A percentile compares a stretch with the other conserved stretches of the same genome.
These are phyloP conservation scores for Eucalyptus microcorys DNA, from an alignment of 345 rosid genomes.

Conservation along the genomic window DNA sequence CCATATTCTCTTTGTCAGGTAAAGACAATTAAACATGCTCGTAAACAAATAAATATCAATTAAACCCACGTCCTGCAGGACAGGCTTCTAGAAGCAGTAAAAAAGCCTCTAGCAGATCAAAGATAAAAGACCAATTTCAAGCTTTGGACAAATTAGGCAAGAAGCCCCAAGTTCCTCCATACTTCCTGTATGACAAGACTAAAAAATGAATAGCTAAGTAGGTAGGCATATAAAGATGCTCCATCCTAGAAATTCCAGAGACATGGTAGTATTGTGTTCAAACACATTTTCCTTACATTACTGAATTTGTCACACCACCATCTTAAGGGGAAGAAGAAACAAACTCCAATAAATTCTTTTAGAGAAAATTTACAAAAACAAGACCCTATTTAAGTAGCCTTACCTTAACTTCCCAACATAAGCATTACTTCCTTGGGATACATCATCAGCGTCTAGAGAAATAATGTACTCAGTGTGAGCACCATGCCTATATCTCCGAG, in stretches of 20 bases:
- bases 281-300: not conserved
- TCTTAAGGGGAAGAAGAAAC: not conserved
- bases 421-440: conserved; percentile 93
- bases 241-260: not conserved
- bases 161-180: not conserved
- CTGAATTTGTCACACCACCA: not conserved
- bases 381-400: not conserved
- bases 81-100: not conserved
- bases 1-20: not conserved
- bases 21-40: not conserved
- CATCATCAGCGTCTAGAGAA: conserved; percentile 75
- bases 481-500: conserved; percentile 69
- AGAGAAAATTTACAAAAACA: not conserved
- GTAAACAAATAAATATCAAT: not conserved
- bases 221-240: not conserved
- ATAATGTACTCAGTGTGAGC: conserved; percentile 78
- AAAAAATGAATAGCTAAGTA: not conserved
- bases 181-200: not conserved
- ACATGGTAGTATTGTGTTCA: not conserved
- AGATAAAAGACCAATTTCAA: not conserved
- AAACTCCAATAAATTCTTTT: too few species aligned
- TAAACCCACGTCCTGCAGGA: not conserved
- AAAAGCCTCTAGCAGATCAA: not conserved
- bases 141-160: not conserved
- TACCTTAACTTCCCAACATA: conserved; percentile 94